Base-by-base conservation (phyloP, 2,329 filamentous ascomycete species). In the Apiospora malaysiana region DNA sequence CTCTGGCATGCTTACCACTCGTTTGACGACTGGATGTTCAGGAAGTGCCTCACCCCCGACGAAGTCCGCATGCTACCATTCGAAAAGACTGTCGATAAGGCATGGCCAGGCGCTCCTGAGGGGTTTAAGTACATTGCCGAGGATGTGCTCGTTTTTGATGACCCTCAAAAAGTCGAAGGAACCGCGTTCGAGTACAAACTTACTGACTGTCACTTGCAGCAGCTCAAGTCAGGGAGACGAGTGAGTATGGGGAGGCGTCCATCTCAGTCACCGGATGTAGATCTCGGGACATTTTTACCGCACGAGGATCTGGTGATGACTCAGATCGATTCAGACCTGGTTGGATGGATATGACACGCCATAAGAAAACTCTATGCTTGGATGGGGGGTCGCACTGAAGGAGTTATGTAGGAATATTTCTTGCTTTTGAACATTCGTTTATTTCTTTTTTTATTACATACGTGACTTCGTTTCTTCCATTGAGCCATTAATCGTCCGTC, bases 1-100 rank as follows among this genome's bases (percentile, higher is more conserved):
- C 37, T 69, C 21, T 69, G 68, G 68, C 51, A 63, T 21, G 68
- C 68, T n/a, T 47, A 69, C 45, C 68, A 69, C 68, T 27, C 68
- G 21, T 27, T 69, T 51, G 42, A 65, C 21, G 68, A 69, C 14
- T 65, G 68, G 56, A 65, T 69, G 49, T 69, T 63, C 27, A 63
- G 49, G 37, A 51, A 47, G 40, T 65, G 49, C 14, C 56, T 69
- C 18, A 63, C 68, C 46, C 27, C 27, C 12, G 46, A 42, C 9
- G 46, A 68, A 37, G 45, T 68, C 2, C 46, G 40, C 46, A 56
- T 68, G 67, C 32, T 68, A 25, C 67, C 67, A 40, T 46, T 68
- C 1, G 67, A 56, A 23, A 49, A 56, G 27, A 42, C 45, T 9
- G 67, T 68, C 9, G 67, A 68, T 10, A 49, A 40, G 32, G 32